Evolutionary conservation across 2,329 filamentous ascomycete genomes (phyloP).

Genomic region (Xylaria sp.): DNA sequence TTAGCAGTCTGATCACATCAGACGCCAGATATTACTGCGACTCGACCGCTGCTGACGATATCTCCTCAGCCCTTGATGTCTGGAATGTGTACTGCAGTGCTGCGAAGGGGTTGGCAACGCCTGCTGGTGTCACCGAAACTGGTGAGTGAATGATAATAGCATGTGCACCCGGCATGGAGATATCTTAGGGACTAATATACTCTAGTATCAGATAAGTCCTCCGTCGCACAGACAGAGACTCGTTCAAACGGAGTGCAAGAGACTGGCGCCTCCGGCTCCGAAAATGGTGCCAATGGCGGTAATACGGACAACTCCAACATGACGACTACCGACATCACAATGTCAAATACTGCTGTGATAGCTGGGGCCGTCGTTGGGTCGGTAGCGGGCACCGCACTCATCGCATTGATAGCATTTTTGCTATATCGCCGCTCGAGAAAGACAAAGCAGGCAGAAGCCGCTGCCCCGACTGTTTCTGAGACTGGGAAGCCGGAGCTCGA

Average conservation of each 20-base stretch:
- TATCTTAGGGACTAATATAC: slow-evolving; percentile 23
- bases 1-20: slow-evolving; percentile 52
- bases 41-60: slow-evolving; percentile 50
- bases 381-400: slow-evolving; percentile 40
- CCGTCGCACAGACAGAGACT: slow-evolving; percentile 16
- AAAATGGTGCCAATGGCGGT: not conserved
- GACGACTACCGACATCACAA: slow-evolving; percentile 36
- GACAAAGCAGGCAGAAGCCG: slow-evolving; percentile 11
- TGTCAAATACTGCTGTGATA: slow-evolving; percentile 34
- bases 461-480: not conserved
- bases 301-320: slow-evolving; percentile 40
- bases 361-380: slow-evolving; percentile 44
- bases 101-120: slow-evolving; percentile 48
- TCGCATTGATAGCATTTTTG: slow-evolving; percentile 45
- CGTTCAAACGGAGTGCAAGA: slow-evolving; percentile 14
- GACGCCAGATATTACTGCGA: slow-evolving; percentile 52
- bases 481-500: slow-evolving; percentile 39
- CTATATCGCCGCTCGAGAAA: slow-evolving; percentile 37
- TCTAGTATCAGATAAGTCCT: slow-evolving; percentile 36
- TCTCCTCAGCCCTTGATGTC: slow-evolving; percentile 53
- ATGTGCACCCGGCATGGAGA: not conserved
- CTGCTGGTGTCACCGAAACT: slow-evolving; percentile 50
- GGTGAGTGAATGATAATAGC: slow-evolving; percentile 28
- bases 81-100: slow-evolving; percentile 58
- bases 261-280: slow-evolving; percentile 8